phyloP scores from a whole-genome alignment of 352 stramenopile genomes.

The Aphanomyces euteiches region DNA sequence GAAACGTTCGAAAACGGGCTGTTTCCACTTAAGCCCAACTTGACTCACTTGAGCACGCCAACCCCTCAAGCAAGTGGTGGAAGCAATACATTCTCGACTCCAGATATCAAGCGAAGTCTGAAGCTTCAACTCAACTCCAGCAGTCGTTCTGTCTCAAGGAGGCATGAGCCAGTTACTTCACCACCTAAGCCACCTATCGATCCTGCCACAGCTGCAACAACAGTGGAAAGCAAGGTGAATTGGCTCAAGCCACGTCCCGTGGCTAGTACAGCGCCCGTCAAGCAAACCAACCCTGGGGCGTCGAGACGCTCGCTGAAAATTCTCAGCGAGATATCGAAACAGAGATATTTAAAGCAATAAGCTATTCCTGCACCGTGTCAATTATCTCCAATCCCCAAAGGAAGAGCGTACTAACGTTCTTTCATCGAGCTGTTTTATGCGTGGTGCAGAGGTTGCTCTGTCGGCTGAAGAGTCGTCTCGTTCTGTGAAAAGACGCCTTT shows the following conservation, averaged over 20 bases:
- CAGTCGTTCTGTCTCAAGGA: conserved; percentile 14
- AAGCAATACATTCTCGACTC: not conserved
- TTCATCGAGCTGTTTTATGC: no score
- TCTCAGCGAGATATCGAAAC: conserved; percentile 61
- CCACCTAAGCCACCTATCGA: conserved; percentile 6
- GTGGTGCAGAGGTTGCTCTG: no score
- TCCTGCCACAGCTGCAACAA: conserved; percentile 19
- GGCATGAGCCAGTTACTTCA: conserved; percentile 2
- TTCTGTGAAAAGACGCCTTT: no score
- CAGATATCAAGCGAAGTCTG: conserved; percentile 17
- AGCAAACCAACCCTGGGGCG: conserved; percentile 31
- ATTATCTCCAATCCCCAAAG: no score
- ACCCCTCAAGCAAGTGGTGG: conserved; percentile 13
- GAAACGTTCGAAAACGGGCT: conserved; percentile 67
- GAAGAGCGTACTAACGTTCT: no score
- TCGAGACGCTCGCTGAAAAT: conserved; percentile 76
- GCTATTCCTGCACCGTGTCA: not conserved
- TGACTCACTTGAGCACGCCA: conserved; percentile 2
- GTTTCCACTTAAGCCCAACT: conserved; percentile 66
- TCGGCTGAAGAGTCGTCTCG: no score
- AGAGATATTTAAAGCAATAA: conserved; percentile 31
- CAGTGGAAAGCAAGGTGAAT: conserved; percentile 58
- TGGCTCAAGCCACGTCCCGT: conserved; percentile 77
- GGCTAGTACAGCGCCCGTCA: conserved; percentile 17
- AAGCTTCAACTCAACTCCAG: conserved; percentile 16